A percentile compares a stretch with the other conserved stretches of the same genome.
phyloP scores from a whole-genome alignment of 495 filamentous ascomycete genomes.

The Neurospora discreta region DNA sequence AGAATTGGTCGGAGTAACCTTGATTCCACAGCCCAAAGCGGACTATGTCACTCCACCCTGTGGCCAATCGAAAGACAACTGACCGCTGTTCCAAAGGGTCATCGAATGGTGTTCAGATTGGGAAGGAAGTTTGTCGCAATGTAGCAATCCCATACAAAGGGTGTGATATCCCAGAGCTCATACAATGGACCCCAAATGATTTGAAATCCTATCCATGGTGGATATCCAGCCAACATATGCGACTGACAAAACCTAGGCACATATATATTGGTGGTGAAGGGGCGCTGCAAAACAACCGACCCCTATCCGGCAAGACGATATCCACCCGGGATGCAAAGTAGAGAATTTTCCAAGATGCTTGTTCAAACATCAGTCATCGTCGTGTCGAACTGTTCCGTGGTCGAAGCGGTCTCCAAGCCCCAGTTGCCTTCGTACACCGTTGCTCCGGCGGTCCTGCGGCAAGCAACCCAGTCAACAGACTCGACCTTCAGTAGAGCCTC shows the following conservation, averaged over 20 bases:
- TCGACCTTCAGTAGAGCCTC: slow-evolving; percentile 56
- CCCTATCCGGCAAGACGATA: slow-evolving; percentile 28
- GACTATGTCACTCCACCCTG: neutral
- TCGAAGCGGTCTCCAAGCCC: slow-evolving; percentile 47
- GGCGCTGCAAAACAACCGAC: slow-evolving; percentile 11
- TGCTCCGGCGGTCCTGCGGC: slow-evolving; percentile 67
- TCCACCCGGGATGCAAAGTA: slow-evolving; percentile 8
- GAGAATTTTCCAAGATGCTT: slow-evolving; percentile 11
- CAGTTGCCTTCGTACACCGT: slow-evolving; percentile 92
- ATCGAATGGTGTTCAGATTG: slow-evolving; percentile 9
- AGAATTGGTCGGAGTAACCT: neutral
- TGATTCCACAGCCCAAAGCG: neutral
- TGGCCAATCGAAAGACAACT: neutral
- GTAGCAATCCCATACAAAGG: slow-evolving; percentile 9
- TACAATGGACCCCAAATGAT: slow-evolving; percentile 17
- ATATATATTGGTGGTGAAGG: slow-evolving; percentile 18
- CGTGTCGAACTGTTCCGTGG: slow-evolving; percentile 25
- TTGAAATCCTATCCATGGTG: slow-evolving; percentile 19
- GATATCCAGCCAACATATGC: slow-evolving; percentile 22
- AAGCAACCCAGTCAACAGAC: slow-evolving; percentile 65
- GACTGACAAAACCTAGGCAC: slow-evolving; percentile 18
- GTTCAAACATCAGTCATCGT: slow-evolving; percentile 38
- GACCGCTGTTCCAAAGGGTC: slow-evolving; percentile 3
- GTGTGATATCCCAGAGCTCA: slow-evolving; percentile 5
- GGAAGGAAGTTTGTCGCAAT: slow-evolving; percentile 1